Conservation (phyloP, 2,329 filamentous ascomycete species). For the Colletotrichum viniferum region DNA sequence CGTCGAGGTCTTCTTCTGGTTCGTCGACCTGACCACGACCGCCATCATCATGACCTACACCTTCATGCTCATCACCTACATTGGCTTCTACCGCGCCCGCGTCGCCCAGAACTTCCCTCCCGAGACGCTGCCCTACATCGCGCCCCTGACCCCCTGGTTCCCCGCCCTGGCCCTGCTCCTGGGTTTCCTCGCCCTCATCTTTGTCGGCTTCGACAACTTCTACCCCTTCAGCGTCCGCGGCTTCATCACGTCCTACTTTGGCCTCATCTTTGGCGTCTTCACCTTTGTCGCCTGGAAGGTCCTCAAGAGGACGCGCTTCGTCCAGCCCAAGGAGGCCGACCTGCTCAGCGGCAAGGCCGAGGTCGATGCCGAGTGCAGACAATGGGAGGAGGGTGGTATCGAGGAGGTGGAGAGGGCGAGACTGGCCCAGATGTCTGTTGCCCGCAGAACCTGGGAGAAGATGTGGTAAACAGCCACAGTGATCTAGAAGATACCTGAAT, state of each 20-base stretch:
- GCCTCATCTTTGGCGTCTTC: constrained; percentile 53
- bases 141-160: constrained; percentile 54
- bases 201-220: constrained; percentile 62
- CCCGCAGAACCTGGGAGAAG: constrained; percentile 40
- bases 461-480: constrained; percentile 35
- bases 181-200: constrained; percentile 53
- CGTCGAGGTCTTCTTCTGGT: constrained; percentile 44
- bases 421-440: constrained; percentile 39
- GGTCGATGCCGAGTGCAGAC: constrained; percentile 59
- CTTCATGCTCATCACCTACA: constrained; percentile 48
- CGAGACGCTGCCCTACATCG: constrained; percentile 53
- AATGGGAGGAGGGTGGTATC: constrained; percentile 50
- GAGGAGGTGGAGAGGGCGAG: constrained; percentile 46
- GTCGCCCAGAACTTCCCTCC: constrained; percentile 54
- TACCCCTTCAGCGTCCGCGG: constrained; percentile 50
- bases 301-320: constrained; percentile 62
- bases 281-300: constrained; percentile 73
- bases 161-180: constrained; percentile 54
- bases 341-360: constrained; percentile 67
- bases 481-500: neutral
- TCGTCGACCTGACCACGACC: constrained; percentile 59
- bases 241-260: constrained; percentile 60
- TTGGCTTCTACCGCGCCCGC: constrained; percentile 56
- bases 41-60: constrained; percentile 64
- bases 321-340: constrained; percentile 62